Percentiles rank a stretch among this genome's conserved stretches.
phyloP scores from a whole-genome alignment of 2,329 filamentous ascomycete species.

The Shiraia sp. region DNA sequence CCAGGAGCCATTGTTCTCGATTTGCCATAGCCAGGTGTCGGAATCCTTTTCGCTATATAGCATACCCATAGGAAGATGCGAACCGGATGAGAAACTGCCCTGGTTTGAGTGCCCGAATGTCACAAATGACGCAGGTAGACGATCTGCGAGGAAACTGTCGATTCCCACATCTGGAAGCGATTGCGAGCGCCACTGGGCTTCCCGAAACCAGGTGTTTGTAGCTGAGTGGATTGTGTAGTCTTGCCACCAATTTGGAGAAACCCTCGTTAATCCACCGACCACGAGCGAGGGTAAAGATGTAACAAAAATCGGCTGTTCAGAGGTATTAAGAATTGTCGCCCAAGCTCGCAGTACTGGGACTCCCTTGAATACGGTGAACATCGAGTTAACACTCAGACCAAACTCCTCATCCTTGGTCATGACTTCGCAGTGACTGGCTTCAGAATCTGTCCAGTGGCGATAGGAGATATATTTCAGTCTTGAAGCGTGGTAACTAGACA shows the following conservation, averaged over 20 bases:
- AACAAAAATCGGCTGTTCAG: not conserved
- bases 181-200: constrained; percentile 3
- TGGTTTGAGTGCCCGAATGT: constrained; percentile 2
- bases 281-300: constrained; percentile 1
- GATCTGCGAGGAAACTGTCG: not conserved
- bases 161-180: constrained; percentile 2
- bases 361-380: constrained; percentile 1
- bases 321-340: constrained; percentile 1
- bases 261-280: constrained; percentile 1
- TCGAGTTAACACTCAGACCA: not conserved
- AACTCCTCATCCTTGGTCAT: not conserved
- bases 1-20: constrained; percentile 5
- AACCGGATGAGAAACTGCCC: constrained; percentile 1
- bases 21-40: constrained; percentile 7
- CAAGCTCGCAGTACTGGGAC: constrained; percentile 1
- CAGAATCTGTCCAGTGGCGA: constrained; percentile 1
- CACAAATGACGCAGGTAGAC: not conserved
- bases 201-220: constrained; percentile 5
- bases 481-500: constrained; percentile 1
- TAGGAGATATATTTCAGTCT: constrained; percentile 1
- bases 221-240: not conserved
- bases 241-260: constrained; percentile 1
- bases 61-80: constrained; percentile 7
- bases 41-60: not conserved
- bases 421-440: constrained; percentile 1